Percentiles rank a stretch among this genome's conserved stretches.
Evolutionary conservation across 202 grass and related monocot species (phyloP).

Genomic region (Cymbopogon flexuosus): DNA sequence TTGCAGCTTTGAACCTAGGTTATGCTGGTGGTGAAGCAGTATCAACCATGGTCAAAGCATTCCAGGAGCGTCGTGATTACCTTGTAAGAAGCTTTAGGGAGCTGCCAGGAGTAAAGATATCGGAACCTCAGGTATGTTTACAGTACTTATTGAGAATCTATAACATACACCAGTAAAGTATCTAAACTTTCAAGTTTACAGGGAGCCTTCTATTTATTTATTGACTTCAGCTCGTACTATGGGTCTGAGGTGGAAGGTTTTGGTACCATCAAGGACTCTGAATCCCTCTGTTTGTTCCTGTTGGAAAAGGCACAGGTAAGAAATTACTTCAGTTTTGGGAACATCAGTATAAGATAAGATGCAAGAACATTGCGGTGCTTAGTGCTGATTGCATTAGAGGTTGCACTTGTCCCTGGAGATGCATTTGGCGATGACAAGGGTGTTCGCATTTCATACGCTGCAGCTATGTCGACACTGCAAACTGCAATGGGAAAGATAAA

Average conservation of each 20-base stretch:
- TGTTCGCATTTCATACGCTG: constrained; percentile 73
- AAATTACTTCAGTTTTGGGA: constrained; percentile 14
- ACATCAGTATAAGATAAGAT: neutral
- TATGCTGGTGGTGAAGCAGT: constrained; percentile 90
- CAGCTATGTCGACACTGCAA: constrained; percentile 70
- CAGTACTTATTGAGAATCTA: neutral
- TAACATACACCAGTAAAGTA: neutral
- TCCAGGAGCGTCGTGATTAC: constrained; percentile 80
- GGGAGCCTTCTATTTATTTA: constrained; percentile 92
- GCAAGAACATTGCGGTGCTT: constrained; percentile 1
- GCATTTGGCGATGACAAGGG: constrained; percentile 90
- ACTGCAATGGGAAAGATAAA: constrained; percentile 68
- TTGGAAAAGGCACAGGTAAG: constrained; percentile 78
- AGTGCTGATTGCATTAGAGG: constrained; percentile 39
- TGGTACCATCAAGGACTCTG: constrained; percentile 62
- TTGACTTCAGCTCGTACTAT: constrained; percentile 89
- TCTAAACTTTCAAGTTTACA: constrained; percentile 42
- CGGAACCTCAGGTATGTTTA: constrained; percentile 68
- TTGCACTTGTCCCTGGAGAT: constrained; percentile 82
- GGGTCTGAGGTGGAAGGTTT: constrained; percentile 80
- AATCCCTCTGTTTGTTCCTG: constrained; percentile 73
- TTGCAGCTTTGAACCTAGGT: constrained; percentile 81
- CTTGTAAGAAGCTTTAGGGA: constrained; percentile 71
- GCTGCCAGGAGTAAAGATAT: constrained; percentile 71
- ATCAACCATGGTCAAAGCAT: constrained; percentile 87